A percentile compares a stretch with the other conserved stretches of the same genome.
These are phyloP conservation scores for Colletotrichum brevisporum DNA, from an alignment of 2,329 filamentous ascomycete species.

Conservation along the genomic window DNA sequence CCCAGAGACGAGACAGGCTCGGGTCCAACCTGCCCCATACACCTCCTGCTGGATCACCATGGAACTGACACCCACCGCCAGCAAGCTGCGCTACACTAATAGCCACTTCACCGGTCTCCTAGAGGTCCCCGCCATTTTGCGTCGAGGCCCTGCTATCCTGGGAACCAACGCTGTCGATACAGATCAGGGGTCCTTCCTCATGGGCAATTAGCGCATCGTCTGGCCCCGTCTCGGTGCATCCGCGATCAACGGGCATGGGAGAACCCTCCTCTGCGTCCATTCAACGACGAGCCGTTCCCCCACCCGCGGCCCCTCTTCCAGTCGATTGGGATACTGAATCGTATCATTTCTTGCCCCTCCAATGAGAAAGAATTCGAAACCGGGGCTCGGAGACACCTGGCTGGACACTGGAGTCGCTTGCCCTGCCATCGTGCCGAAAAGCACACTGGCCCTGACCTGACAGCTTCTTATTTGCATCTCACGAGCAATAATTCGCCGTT, in stretches of 20 bases:
- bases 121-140: neutral
- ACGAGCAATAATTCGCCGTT: slow-evolving; percentile 4
- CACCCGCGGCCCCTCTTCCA: slow-evolving; percentile 31
- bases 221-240: slow-evolving; percentile 40
- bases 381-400: slow-evolving; percentile 6
- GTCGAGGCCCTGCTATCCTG: neutral
- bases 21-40: slow-evolving; percentile 13
- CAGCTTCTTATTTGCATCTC: slow-evolving; percentile 11
- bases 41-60: slow-evolving; percentile 5
- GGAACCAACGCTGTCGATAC: slow-evolving; percentile 30
- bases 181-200: slow-evolving; percentile 39
- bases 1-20: slow-evolving; percentile 7
- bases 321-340: slow-evolving; percentile 40
- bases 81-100: neutral
- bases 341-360: slow-evolving; percentile 29
- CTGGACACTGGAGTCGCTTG: neutral
- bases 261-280: slow-evolving; percentile 14
- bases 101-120: slow-evolving; percentile 25
- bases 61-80: slow-evolving; percentile 4
- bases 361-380: slow-evolving; percentile 13
- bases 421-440: slow-evolving; percentile 5
- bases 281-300: slow-evolving; percentile 12
- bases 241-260: slow-evolving; percentile 33
- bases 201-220: slow-evolving; percentile 34
- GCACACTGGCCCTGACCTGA: neutral